phyloP scores from a whole-genome alignment of 495 filamentous ascomycete species.

The Hypomontagnella submonticulosa region DNA sequence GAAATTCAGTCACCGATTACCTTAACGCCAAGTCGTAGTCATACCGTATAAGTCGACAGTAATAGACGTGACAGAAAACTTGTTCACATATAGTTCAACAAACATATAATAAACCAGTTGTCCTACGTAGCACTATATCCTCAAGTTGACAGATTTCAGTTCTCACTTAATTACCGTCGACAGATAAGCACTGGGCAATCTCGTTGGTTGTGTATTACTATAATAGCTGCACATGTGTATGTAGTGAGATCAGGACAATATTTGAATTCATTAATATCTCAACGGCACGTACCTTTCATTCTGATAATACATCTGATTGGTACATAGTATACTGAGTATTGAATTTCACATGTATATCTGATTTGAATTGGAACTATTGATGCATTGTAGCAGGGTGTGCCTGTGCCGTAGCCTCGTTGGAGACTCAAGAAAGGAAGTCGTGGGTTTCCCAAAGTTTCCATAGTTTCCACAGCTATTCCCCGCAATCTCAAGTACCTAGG shows the following conservation, averaged over 20 bases:
- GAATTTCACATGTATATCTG: background rate
- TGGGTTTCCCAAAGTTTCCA: conserved; percentile 16
- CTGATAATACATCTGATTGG: no score
- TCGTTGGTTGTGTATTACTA: background rate
- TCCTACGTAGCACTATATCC: conserved; percentile 29
- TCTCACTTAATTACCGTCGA: conserved; percentile 8
- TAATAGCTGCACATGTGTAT: no score
- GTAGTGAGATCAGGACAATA: no score
- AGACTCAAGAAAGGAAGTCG: conserved; percentile 8
- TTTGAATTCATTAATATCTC: no score
- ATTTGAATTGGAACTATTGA: background rate
- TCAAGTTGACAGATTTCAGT: conserved; percentile 36
- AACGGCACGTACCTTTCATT: no score
- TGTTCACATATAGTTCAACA: background rate
- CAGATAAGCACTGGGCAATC: background rate
- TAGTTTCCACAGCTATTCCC: conserved; percentile 38
- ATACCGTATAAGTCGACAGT: no score
- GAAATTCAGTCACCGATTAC: no score
- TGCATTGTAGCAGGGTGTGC: background rate
- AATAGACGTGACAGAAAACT: no score
- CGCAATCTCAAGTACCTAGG: conserved; percentile 31
- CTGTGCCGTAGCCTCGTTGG: conserved; percentile 9
- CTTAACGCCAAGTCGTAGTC: no score
- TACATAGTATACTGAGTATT: background rate
- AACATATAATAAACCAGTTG: conserved; percentile 12